These are phyloP conservation scores for Pyronema domesticum DNA, from an alignment of 495 filamentous ascomycete species.

Conservation along the genomic window DNA sequence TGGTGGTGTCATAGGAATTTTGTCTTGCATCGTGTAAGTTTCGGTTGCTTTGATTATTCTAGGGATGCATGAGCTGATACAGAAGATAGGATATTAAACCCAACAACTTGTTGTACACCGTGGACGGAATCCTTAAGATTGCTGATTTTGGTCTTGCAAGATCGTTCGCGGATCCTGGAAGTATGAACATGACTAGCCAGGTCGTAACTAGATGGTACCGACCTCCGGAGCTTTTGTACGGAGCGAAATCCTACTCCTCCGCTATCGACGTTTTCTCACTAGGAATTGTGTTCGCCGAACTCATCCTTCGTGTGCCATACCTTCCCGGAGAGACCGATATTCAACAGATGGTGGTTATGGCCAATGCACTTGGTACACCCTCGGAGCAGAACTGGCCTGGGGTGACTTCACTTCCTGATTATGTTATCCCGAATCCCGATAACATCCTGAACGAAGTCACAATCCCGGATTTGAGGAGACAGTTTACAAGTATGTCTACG, in stretches of 20 bases:
- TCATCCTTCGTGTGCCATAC: conserved; percentile 63
- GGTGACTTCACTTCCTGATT: conserved; percentile 63
- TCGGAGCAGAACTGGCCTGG: conserved; percentile 93
- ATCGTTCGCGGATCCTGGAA: conserved; percentile 71
- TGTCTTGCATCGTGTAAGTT: conserved; percentile 56
- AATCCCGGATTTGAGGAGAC: conserved; percentile 46
- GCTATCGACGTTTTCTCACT: conserved; percentile 94
- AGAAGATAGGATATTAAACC: conserved; percentile 68
- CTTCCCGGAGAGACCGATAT: conserved; percentile 68
- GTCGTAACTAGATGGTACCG: conserved; percentile 97
- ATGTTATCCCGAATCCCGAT: conserved; percentile 39
- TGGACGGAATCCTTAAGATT: conserved; percentile 81
- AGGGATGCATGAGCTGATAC: background rate
- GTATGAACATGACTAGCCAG: conserved; percentile 65
- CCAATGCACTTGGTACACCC: conserved; percentile 70
- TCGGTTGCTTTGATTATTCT: background rate
- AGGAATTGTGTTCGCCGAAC: conserved; percentile 79
- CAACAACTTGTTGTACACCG: conserved; percentile 88
- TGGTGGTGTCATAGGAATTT: conserved; percentile 96
- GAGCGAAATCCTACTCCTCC: conserved; percentile 72
- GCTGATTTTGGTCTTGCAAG: conserved; percentile 95
- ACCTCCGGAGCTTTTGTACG: conserved; percentile 80
- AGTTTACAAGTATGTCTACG: conserved; percentile 59
- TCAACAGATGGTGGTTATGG: conserved; percentile 61
- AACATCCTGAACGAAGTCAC: conserved; percentile 43